A percentile compares a stretch with the other conserved stretches of the same genome.
These are phyloP conservation scores for Leccinum incarnatum DNA, from an alignment of 768 basidiomycete genomes.

Conservation along the genomic window DNA sequence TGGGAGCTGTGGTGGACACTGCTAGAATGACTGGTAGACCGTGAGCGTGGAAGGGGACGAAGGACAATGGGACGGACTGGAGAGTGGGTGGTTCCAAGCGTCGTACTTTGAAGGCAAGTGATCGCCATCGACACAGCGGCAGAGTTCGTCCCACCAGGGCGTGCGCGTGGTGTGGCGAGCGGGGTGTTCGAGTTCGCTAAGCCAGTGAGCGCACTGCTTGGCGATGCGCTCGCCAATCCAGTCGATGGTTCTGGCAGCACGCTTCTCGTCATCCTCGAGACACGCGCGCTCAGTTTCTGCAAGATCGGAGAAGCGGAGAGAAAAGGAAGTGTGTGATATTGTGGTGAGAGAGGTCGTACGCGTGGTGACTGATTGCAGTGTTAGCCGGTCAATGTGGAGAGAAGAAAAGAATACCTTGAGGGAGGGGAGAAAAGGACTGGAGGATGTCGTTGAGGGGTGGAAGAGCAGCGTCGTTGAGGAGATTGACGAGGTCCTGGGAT, in stretches of 20 bases:
- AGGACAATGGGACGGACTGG: constrained; percentile 48
- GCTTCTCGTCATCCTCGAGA: constrained; percentile 74
- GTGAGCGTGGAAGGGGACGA: constrained; percentile 12
- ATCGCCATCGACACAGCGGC: constrained; percentile 74
- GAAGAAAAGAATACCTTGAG: constrained; percentile 55
- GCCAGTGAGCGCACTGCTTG: constrained; percentile 64
- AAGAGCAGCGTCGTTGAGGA: constrained; percentile 56
- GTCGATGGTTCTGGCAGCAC: constrained; percentile 78
- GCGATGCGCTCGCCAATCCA: constrained; percentile 78
- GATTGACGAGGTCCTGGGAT: constrained; percentile 64
- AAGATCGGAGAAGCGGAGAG: constrained; percentile 77
- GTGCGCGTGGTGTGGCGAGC: constrained; percentile 45
- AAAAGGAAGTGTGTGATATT: constrained; percentile 69
- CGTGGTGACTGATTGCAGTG: constrained; percentile 59
- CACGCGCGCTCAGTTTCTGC: constrained; percentile 69
- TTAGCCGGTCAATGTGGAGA: constrained; percentile 3
- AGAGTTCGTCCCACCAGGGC: constrained; percentile 89
- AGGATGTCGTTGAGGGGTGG: constrained; percentile 72
- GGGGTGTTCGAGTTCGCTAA: constrained; percentile 58
- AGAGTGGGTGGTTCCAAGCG: constrained; percentile 86
- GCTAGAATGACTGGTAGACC: constrained; percentile 66
- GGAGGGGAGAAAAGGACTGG: constrained; percentile 82
- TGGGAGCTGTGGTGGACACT: constrained; percentile 77
- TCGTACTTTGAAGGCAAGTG: constrained; percentile 67
- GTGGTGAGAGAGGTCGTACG: constrained; percentile 71